phyloP scores from a whole-genome alignment of 1,284 basidiomycete species.

The Ustanciosporium gigantosporum region DNA sequence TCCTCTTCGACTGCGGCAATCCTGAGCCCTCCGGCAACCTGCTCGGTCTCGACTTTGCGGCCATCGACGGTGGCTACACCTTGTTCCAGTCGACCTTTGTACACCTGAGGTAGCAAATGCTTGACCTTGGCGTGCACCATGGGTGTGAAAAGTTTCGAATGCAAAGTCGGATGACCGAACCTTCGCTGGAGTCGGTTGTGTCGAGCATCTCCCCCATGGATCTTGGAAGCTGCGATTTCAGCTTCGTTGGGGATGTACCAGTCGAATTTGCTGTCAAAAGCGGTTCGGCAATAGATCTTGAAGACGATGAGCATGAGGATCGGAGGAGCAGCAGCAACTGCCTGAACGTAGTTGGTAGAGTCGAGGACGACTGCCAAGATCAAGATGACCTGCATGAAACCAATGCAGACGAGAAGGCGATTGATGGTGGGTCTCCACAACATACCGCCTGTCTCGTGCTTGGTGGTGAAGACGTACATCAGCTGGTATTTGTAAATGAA shows the following conservation, averaged over 20 bases:
- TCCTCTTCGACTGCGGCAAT: conserved; percentile 55
- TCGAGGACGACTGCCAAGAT: conserved; percentile 50
- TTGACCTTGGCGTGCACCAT: conserved; percentile 56
- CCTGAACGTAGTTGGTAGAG: conserved; percentile 40
- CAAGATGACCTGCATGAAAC: conserved; percentile 58
- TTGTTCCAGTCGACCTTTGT: conserved; percentile 46
- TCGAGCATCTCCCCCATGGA: conserved; percentile 48
- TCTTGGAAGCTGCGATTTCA: conserved; percentile 43
- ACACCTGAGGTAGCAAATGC: conserved; percentile 48
- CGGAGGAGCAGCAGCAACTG: conserved; percentile 51
- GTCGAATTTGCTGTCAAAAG: conserved; percentile 50
- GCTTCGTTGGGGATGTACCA: conserved; percentile 57
- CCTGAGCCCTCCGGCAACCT: conserved; percentile 49
- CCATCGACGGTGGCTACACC: conserved; percentile 40
- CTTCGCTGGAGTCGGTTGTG: conserved; percentile 54
- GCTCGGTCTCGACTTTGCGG: conserved; percentile 44
- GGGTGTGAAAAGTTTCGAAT: conserved; percentile 53
- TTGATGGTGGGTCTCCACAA: conserved; percentile 58
- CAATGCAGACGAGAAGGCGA: conserved; percentile 53
- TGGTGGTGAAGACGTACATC: conserved; percentile 59
- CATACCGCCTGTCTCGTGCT: conserved; percentile 59
- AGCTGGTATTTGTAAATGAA: conserved; percentile 61
- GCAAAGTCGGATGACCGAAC: conserved; percentile 58
- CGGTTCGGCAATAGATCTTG: conserved; percentile 51
- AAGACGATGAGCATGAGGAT: conserved; percentile 52